Evolutionary conservation across 495 filamentous ascomycete species (phyloP), one percentile per base, ranked within the genome.

Genomic region (Pyronema omphalodes): DNA sequence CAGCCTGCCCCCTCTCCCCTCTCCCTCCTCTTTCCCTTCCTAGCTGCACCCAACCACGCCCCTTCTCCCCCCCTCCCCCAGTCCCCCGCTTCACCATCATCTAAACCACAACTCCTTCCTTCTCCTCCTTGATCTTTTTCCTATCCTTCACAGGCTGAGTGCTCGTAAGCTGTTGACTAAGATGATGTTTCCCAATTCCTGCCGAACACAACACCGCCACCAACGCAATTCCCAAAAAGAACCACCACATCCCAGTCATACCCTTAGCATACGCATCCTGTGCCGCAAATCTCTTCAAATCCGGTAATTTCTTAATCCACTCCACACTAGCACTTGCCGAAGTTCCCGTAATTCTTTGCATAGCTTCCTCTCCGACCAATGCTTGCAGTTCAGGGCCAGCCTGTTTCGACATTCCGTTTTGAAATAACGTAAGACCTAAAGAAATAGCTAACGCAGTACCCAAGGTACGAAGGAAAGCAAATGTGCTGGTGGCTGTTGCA

Each of bases 381-480:
- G 54, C 36, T 17, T 40, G 33, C 19, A 71, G 47, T 23, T 51
- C 41, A 35, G 49, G 14, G 8, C 37, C 52, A 12, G 58, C 55
- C 37, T 68, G 59, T 52, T 56, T 47, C 19, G 57, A 36, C 68
- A 74, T 72, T 40, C 57, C 65, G 60, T 84, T 84, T 64, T 82
- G 76, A 68, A 93, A 93, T 33, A 94, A 77, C 1, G 88, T 83
- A 11, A 83, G 77, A 12, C 87, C 87, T 19, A 91, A 74, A 17
- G 88, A 84, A 23, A 91, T 77, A 6, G 79, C 80, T 18, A 83
- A 74, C 9, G 81, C 72, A 0, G 79, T 84, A 1, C 77, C 79
- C 6, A 94, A 68, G 58, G 83, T 81, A 3, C 86, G 76, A 36
- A 84, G 70, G 64, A 89, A 88, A 0, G 76, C 73, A 52, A 86